Evolutionary conservation across 2,329 filamentous ascomycete genomes (phyloP).

Genomic region (Fusarium chaquense): DNA sequence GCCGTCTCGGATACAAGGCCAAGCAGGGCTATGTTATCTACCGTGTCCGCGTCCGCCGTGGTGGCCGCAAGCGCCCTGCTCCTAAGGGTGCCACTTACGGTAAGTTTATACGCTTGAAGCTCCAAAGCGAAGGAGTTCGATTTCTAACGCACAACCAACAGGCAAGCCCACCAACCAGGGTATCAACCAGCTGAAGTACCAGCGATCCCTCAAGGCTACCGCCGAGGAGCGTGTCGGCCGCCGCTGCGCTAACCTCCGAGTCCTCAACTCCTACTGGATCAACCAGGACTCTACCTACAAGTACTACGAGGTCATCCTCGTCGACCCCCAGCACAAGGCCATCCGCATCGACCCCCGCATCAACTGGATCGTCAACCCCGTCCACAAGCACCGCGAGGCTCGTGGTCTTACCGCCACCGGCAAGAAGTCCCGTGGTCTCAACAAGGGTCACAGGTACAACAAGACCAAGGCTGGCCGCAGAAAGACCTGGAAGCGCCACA

Average conservation of each 20-base stretch:
- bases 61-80: conserved; percentile 97
- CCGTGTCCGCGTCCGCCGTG: conserved; percentile 97
- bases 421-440: conserved; percentile 99
- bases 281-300: conserved; percentile 99
- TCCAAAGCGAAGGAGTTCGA: background rate
- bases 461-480: conserved; percentile 96
- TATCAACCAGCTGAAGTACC: conserved; percentile 99
- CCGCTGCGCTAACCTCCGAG: conserved; percentile 98
- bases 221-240: conserved; percentile 99
- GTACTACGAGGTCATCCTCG: conserved; percentile 99
- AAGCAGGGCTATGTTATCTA: conserved; percentile 99
- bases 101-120: conserved; percentile 61
- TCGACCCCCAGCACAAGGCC: conserved; percentile 99
- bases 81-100: conserved; percentile 99
- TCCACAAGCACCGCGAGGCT: conserved; percentile 99
- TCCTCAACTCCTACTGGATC: conserved; percentile 99
- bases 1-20: conserved; percentile 99
- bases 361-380: conserved; percentile 99
- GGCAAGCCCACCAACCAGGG: conserved; percentile 99
- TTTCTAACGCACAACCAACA: conserved; percentile 57
- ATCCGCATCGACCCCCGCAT: conserved; percentile 99
- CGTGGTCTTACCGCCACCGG: conserved; percentile 97
- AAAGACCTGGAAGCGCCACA: conserved; percentile 99
- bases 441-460: conserved; percentile 99
- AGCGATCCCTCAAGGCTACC: conserved; percentile 96